Evolutionary conservation across 2,329 filamentous ascomycete genomes (phyloP), one percentile per base, ranked within the genome.

Genomic region (Cryoendolithus antarcticus): DNA sequence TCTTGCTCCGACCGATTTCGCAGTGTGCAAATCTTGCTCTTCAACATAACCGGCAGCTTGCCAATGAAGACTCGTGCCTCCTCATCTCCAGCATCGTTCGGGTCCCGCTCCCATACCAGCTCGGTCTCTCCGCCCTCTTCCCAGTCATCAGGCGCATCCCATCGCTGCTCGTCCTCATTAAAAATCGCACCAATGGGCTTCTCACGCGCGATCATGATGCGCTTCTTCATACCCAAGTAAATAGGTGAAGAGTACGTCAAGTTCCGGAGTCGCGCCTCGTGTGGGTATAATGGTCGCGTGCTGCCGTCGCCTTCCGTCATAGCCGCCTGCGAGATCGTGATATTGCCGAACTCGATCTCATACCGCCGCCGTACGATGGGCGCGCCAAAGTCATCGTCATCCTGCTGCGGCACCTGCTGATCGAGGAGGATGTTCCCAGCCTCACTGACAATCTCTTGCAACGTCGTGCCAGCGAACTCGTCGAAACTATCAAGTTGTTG

Each of bases 401-500:
- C 72, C 42, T 76, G 74, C 27, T 81, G 79, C 4, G 86, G 82
- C 46, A 88, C 81, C 45, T 86, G 89, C 61, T 95, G 86, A 57
- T 98, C 91, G 48, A 98, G 76, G n/a, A 84, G 86, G 45, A 96
- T 80, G 49, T 81, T 77, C 31, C 84, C 85, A 59, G 94, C 89
- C 62, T 96, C 91, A 54, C 86, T 80, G 43, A 98, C 82, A 44
- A 98, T 77, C 53, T 94, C 85, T 57, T 96, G 88, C 64, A 98
- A 89, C 0, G 88, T 95, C 13, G 84, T 86, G 44, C 82, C 80
- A 41, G 91, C 88, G 56, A 98, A 98, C 59, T 96, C 88, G 64
- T 98, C 86, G 65, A 94, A 98, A 0, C 93, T 98, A 61, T 96
- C 89, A 46, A 96, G 80, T 68, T 98, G 91, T 64, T 98, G 89